Base-by-base conservation (phyloP, 2,329 filamentous ascomycete genomes). In the Westerdykella aurantiaca region DNA sequence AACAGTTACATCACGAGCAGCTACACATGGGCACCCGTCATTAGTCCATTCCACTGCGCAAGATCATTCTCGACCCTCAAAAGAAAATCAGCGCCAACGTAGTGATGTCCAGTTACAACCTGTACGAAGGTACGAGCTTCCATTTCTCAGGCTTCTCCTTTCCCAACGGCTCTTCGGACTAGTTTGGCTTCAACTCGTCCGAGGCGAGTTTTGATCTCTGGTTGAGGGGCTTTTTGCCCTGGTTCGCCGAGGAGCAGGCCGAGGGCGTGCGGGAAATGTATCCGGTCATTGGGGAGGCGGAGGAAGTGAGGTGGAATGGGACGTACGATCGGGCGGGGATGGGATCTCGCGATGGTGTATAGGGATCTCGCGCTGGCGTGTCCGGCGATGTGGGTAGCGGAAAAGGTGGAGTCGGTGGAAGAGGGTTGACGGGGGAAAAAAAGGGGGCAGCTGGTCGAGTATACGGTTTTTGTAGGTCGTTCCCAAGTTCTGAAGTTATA, bases 121-220 rank as follows among this genome's bases (percentile, higher is more conserved):
- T 75, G 0, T 76, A 81, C 54, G 80, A 83, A 60, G 80, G 81
- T 17, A 74, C 82, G 57, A 80, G 78, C 49, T 83, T 84, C 52
- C 67, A 81, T 17, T 78, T 78, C 0, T 57, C 72, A 0, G 75
- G 73, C n/a, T n/a, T n/a, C n/a, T n/a, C n/a, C n/a, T 0, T 64
- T 82, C 1, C 56, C 65, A 14, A 66, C 62, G 38, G 47, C 49
- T 0, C 42, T 12, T 50, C 54, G 0, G 59, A 63, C 2, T 60
- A 58, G 3, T 63, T 62, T 13, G 68, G 70, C 0, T 81, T 76
- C 56, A 80, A 80, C 49, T 70, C 70, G 1, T 78, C 72, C 1
- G 41, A 43, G 1, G 65, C 70, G 0, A 74, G 72, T 3, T 81
- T 82, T 51, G 65, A 75, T 17, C 22, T 38, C 1, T 83, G 79